These are phyloP conservation scores for Aspergillus texensis DNA, from an alignment of 2,329 filamentous ascomycete genomes.

Conservation along the genomic window DNA sequence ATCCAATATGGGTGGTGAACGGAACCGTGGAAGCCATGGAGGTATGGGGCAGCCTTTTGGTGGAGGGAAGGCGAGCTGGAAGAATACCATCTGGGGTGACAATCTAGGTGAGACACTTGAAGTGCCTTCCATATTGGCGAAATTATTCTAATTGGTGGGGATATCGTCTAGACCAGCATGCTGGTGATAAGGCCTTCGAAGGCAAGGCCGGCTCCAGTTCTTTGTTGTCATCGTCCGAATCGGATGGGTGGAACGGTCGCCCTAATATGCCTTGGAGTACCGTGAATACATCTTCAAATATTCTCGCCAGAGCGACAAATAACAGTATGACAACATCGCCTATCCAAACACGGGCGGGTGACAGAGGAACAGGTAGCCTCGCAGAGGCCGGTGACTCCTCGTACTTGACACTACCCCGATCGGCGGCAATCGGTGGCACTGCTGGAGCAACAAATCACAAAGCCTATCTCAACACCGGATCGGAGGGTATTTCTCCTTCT, in stretches of 20 bases:
- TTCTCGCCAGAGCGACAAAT: constrained; percentile 48
- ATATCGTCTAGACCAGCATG: constrained; percentile 29
- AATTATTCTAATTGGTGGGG: neutral
- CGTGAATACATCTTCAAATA: constrained; percentile 49
- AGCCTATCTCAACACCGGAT: constrained; percentile 35
- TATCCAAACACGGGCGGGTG: constrained; percentile 56
- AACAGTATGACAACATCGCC: constrained; percentile 60
- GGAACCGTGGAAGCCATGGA: constrained; percentile 40
- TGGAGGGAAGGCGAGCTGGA: constrained; percentile 46
- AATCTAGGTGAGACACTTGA: constrained; percentile 38
- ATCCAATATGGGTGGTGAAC: constrained; percentile 38
- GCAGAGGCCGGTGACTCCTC: constrained; percentile 49
- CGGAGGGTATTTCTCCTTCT: constrained; percentile 38
- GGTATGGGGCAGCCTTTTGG: constrained; percentile 49
- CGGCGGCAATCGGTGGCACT: constrained; percentile 45
- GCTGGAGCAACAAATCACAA: constrained; percentile 30
- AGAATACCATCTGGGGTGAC: constrained; percentile 58
- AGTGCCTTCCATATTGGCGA: constrained; percentile 19
- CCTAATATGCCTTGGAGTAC: constrained; percentile 62
- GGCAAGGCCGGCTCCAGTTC: constrained; percentile 70
- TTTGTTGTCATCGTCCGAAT: constrained; percentile 69
- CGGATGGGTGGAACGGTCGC: constrained; percentile 62
- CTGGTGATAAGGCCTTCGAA: constrained; percentile 43
- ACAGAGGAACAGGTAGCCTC: constrained; percentile 41
- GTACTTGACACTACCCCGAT: constrained; percentile 52